Percentiles rank a stretch among this genome's conserved stretches.
These are phyloP conservation scores for Filobasidium floriforme DNA, from an alignment of 768 basidiomycete species.

Conservation along the genomic window DNA sequence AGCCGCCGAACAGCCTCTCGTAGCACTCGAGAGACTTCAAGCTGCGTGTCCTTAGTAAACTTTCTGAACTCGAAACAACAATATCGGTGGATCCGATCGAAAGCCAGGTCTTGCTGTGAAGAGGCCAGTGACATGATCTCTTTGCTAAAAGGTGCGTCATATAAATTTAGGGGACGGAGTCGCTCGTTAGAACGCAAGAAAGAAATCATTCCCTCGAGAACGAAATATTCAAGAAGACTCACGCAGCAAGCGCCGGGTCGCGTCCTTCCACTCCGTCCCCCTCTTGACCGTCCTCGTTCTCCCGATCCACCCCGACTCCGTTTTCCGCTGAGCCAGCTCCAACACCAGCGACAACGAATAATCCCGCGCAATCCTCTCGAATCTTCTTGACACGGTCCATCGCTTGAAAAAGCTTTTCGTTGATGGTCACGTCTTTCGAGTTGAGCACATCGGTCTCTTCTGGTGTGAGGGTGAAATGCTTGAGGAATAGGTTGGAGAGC, in stretches of 20 bases:
- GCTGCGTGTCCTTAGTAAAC: slow-evolving; percentile 60
- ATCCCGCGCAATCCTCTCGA: slow-evolving; percentile 70
- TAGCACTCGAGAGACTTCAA: slow-evolving; percentile 61
- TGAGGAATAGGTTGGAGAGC: slow-evolving; percentile 70
- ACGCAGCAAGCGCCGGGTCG: slow-evolving; percentile 45
- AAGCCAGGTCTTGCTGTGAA: slow-evolving; percentile 75
- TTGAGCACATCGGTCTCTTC: slow-evolving; percentile 66
- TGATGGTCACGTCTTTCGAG: slow-evolving; percentile 70
- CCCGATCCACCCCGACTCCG: neutral
- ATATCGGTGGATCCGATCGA: slow-evolving; percentile 81
- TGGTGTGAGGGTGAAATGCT: slow-evolving; percentile 72
- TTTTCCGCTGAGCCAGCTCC: neutral
- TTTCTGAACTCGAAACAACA: slow-evolving; percentile 75
- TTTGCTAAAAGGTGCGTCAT: slow-evolving; percentile 50
- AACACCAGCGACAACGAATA: slow-evolving; percentile 50
- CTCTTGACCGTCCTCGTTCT: neutral
- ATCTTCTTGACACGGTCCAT: slow-evolving; percentile 82
- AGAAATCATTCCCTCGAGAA: no score
- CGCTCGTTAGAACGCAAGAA: no score
- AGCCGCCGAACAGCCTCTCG: slow-evolving; percentile 66
- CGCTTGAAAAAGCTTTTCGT: slow-evolving; percentile 65
- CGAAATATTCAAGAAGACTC: slow-evolving; percentile 13
- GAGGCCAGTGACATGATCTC: slow-evolving; percentile 84
- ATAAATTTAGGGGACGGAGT: no score
- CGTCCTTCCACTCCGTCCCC: slow-evolving; percentile 52